These are phyloP conservation scores for Chaetomium cochliodes DNA, from an alignment of 495 filamentous ascomycete genomes.

Conservation along the genomic window DNA sequence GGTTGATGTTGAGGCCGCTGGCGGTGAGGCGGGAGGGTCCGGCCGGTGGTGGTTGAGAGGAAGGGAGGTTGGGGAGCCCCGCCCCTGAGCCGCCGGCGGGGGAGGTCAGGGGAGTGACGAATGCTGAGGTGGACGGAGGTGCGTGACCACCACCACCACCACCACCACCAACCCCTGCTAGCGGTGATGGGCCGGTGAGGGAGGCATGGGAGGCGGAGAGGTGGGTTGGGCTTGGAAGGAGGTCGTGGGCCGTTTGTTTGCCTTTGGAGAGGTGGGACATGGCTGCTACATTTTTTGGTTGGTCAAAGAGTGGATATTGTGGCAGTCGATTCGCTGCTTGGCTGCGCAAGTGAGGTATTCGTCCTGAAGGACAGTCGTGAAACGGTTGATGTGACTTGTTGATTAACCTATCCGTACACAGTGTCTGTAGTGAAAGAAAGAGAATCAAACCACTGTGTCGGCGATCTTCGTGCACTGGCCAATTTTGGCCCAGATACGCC, in stretches of 20 bases:
- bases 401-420: too few relatives aligned
- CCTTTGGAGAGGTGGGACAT: constrained; percentile 45
- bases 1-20: constrained; percentile 29
- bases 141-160: too few relatives aligned
- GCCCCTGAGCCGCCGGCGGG: not conserved
- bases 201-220: constrained; percentile 73
- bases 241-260: constrained; percentile 59
- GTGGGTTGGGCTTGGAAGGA: constrained; percentile 73
- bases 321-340: not conserved
- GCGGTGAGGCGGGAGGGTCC: not conserved
- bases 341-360: not conserved
- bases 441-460: not conserved
- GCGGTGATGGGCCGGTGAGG: constrained; percentile 44
- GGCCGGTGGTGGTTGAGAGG: too few relatives aligned
- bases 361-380: too few relatives aligned
- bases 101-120: not conserved
- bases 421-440: not conserved
- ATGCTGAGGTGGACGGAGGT: constrained; percentile 32
- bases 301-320: not conserved
- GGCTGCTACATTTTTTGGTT: constrained; percentile 43
- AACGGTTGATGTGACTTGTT: too few relatives aligned
- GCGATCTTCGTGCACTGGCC: not conserved
- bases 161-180: too few relatives aligned
- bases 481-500: not conserved
- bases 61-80: not conserved